Evolutionary conservation across 768 basidiomycete genomes (phyloP).

Genomic region (Leccinum sublutescens): DNA sequence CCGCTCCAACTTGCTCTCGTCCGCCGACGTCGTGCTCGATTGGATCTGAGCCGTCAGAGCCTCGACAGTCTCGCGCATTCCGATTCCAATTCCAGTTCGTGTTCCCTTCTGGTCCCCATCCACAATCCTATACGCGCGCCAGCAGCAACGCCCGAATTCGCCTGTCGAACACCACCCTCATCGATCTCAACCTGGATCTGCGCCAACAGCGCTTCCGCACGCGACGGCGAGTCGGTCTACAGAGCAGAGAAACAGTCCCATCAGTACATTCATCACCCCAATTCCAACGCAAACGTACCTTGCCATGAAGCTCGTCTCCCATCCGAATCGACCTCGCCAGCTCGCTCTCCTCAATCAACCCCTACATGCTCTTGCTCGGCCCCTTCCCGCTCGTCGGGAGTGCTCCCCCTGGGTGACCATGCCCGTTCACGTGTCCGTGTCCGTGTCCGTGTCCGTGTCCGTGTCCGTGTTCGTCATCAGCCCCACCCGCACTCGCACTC

Average conservation of each 20-base stretch:
- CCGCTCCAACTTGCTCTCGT: not conserved
- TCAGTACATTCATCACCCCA: not conserved
- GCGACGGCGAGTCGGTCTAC: not conserved
- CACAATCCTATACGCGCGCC: not conserved
- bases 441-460: no score
- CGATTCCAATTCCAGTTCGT: not conserved
- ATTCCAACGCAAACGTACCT: constrained; percentile 32
- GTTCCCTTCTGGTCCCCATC: not conserved
- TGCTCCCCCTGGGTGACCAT: constrained; percentile 17
- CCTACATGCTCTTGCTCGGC: constrained; percentile 71
- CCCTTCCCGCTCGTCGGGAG: constrained; percentile 47
- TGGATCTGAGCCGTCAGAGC: constrained; percentile 35
- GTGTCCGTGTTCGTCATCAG: not conserved
- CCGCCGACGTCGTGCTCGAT: not conserved
- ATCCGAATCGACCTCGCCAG: constrained; percentile 67
- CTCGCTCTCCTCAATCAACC: constrained; percentile 83
- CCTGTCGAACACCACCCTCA: not conserved
- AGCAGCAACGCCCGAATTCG: not conserved
- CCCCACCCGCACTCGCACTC: not conserved
- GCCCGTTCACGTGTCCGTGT: not conserved
- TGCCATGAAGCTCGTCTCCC: constrained; percentile 37
- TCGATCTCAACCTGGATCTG: not conserved
- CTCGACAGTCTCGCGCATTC: not conserved
- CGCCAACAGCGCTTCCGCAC: not conserved
- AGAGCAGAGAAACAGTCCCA: not conserved